These are phyloP conservation scores for Pilasporangium apinafurcum DNA, from an alignment of 352 stramenopile genomes.

Conservation along the genomic window DNA sequence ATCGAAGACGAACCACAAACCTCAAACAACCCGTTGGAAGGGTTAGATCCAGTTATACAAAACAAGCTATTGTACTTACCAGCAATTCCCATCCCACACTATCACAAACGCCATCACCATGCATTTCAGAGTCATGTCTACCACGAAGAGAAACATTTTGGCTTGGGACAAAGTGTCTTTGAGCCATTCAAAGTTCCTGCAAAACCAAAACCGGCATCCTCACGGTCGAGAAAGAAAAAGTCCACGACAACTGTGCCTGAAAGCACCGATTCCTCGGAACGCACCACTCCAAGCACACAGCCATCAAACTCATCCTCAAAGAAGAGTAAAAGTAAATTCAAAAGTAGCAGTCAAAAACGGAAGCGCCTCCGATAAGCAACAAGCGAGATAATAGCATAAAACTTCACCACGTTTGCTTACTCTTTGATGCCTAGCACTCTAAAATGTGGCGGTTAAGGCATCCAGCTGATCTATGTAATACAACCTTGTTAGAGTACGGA, in stretches of 20 bases:
- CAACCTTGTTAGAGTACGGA: too few relatives aligned
- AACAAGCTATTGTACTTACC: slow-evolving; percentile 35
- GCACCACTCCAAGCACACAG: slow-evolving; percentile 9
- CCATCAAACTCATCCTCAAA: background rate
- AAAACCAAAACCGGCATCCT: slow-evolving; percentile 24
- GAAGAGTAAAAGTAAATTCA: slow-evolving; percentile 18
- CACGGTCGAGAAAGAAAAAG: slow-evolving; percentile 21
- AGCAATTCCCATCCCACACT: slow-evolving; percentile 54
- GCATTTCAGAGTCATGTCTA: slow-evolving; percentile 32
- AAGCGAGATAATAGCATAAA: too few relatives aligned
- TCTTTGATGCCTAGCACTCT: too few relatives aligned
- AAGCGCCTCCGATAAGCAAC: background rate
- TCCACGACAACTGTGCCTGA: background rate
- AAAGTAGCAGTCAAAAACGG: slow-evolving; percentile 37
- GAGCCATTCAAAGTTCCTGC: slow-evolving; percentile 48
- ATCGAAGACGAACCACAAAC: slow-evolving; percentile 3
- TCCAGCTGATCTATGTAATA: too few relatives aligned
- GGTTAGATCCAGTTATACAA: slow-evolving; percentile 2
- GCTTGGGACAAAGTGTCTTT: slow-evolving; percentile 64
- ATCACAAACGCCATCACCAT: slow-evolving; percentile 42
- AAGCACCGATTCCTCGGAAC: background rate
- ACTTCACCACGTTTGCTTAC: too few relatives aligned
- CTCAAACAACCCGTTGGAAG: slow-evolving; percentile 1
- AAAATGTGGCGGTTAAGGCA: too few relatives aligned
- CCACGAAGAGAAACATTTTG: slow-evolving; percentile 66